phyloP scores from a whole-genome alignment of 208 protist species.

The Leishmania martiniquensis region DNA sequence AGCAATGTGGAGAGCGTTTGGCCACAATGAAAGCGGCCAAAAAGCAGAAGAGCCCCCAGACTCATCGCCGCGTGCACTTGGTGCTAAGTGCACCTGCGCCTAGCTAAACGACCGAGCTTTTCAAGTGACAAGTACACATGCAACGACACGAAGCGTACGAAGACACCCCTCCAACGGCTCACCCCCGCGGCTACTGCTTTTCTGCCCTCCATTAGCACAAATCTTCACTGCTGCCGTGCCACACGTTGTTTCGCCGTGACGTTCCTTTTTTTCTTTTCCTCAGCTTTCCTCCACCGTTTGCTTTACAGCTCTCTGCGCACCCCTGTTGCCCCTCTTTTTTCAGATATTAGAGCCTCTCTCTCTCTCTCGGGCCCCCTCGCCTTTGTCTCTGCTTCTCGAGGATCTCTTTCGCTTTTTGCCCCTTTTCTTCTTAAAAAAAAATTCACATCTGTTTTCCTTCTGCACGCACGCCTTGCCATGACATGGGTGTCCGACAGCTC shows the following conservation, averaged over 20 bases:
- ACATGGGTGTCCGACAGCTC: neutral
- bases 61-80: neutral
- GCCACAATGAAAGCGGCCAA: neutral
- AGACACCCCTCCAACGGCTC: neutral
- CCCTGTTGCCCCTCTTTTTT: no score
- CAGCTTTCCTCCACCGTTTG: constrained; percentile 10
- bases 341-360: neutral
- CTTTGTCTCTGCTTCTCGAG: neutral
- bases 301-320: constrained; percentile 9
- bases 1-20: neutral
- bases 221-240: neutral
- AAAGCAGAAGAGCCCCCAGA: neutral
- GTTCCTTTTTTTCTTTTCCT: no score
- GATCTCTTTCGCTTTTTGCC: neutral
- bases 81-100: neutral
- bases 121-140: neutral
- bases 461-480: neutral
- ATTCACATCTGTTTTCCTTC: neutral
- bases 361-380: no score
- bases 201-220: neutral
- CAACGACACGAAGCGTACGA: neutral
- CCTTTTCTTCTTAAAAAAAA: neutral
- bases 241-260: neutral
- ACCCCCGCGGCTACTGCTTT: neutral
- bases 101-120: neutral